Percentiles rank a stretch among this genome's conserved stretches.
These are phyloP conservation scores for Fusarium subtropicale DNA, from an alignment of 2,329 filamentous ascomycete genomes.

Conservation along the genomic window DNA sequence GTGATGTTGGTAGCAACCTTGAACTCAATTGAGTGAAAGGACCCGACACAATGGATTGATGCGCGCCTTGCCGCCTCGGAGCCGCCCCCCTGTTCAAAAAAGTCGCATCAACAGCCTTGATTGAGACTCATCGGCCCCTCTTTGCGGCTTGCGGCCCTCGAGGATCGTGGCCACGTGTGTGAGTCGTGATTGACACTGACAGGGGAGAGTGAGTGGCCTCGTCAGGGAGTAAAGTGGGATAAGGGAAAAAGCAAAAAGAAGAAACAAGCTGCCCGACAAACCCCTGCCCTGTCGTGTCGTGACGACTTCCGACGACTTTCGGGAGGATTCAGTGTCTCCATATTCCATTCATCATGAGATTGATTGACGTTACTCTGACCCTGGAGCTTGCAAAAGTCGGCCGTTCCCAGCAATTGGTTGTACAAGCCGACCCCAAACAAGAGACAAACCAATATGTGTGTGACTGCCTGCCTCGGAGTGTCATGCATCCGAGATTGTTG, in stretches of 20 bases:
- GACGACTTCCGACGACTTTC: conserved; percentile 20
- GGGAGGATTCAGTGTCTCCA: conserved; percentile 15
- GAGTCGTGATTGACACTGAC: conserved; percentile 27
- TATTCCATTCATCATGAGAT: conserved; percentile 26
- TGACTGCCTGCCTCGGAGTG: conserved; percentile 45
- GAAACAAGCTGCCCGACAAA: conserved; percentile 4
- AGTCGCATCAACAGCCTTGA: conserved; percentile 18
- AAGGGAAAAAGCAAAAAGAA: conserved; percentile 6
- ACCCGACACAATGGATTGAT: conserved; percentile 50
- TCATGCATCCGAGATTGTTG: conserved; percentile 48
- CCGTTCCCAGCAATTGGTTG: conserved; percentile 30
- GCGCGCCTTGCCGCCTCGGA: conserved; percentile 46
- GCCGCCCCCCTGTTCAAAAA: conserved; percentile 32
- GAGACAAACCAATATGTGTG: conserved; percentile 34
- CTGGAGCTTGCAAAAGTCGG: conserved; percentile 26
- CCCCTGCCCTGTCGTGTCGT: conserved; percentile 2
- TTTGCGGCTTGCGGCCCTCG: conserved; percentile 22
- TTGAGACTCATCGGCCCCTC: conserved; percentile 22
- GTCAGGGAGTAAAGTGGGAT: neutral
- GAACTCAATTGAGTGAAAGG: conserved; percentile 21
- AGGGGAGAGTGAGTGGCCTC: neutral
- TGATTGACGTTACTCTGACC: conserved; percentile 26
- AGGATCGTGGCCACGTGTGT: conserved; percentile 43
- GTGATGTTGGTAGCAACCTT: conserved; percentile 3
- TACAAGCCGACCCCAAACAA: conserved; percentile 8